Percentiles rank a stretch among this genome's conserved stretches.
These are phyloP conservation scores for Reticulascus tulasneorum DNA, from an alignment of 2,329 filamentous ascomycete genomes.

Conservation along the genomic window DNA sequence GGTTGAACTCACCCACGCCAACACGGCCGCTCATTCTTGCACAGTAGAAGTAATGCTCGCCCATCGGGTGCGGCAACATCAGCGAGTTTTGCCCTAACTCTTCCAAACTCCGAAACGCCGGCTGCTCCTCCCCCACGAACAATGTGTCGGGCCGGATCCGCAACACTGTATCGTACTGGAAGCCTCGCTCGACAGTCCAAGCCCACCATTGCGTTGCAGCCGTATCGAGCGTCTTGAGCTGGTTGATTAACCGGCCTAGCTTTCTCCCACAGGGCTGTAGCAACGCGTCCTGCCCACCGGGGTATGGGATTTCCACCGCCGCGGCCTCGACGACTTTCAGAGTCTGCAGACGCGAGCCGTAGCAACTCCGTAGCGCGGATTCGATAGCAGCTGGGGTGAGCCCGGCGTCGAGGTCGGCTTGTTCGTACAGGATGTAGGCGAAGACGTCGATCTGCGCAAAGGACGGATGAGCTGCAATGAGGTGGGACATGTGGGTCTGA, in stretches of 20 bases:
- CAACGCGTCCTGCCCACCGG: constrained; percentile 6
- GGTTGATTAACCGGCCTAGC: constrained; percentile 10
- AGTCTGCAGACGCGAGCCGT: constrained; percentile 7
- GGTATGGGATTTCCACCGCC: constrained; percentile 6
- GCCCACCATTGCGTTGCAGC: constrained; percentile 12
- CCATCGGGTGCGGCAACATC: constrained; percentile 11
- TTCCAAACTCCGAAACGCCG: constrained; percentile 8
- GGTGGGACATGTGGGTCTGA: constrained; percentile 8
- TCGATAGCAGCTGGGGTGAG: constrained; percentile 2
- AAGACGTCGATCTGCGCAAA: constrained; percentile 13
- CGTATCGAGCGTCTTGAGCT: constrained; percentile 5
- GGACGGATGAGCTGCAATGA: constrained; percentile 2
- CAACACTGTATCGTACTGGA: constrained; percentile 9
- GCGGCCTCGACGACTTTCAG: constrained; percentile 1
- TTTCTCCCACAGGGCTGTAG: constrained; percentile 4
- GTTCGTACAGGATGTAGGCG: constrained; percentile 10
- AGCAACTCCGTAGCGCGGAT: constrained; percentile 9
- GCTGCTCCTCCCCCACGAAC: constrained; percentile 2
- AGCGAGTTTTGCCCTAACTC: constrained; percentile 8
- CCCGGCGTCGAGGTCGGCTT: constrained; percentile 2
- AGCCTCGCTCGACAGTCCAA: constrained; percentile 10
- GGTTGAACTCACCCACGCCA: constrained; percentile 16
- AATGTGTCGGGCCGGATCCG: constrained; percentile 12
- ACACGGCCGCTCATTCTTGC: constrained; percentile 10
- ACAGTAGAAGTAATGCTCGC: constrained; percentile 14